Evolutionary conservation across 2,329 filamentous ascomycete species (phyloP), one percentile per base, ranked within the genome.

Genomic region (Aspergillus cejpii): DNA sequence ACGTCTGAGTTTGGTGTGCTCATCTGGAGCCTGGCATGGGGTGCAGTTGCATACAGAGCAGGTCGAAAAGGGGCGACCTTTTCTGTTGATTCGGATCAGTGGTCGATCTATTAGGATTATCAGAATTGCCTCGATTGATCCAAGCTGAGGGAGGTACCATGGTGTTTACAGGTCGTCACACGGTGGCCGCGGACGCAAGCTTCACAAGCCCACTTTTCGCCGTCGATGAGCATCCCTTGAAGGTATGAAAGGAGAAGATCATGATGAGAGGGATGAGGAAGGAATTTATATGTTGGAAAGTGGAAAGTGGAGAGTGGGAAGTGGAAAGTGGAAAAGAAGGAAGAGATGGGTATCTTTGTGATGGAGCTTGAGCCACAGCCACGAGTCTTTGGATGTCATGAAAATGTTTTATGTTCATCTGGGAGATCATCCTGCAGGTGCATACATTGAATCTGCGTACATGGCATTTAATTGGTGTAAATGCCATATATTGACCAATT

Each of bases 121-220:
- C 27, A 48, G 19, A 31, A 23, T 27, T 12, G 33, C n/a, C n/a
- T n/a, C n/a, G n/a, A n/a, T n/a, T 26, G 20, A 17, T 28, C 14
- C 31, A 27, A 49, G 39, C 8, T 21, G 11, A 8, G 33, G 28
- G 5, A 26, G 26, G 42, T 78, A 94, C 89, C 87, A 69, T 81
- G 78, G 71, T 97, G 91, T 70, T 90, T 88, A 75, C 91, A 97
- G 65, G 90, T 94, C 79, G 89, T 94, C 65, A 96, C 91, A 66
- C 91, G 86, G 74, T 97, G 91, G 61, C 91, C 91, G 70, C 91
- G 85, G 65, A 97, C 88, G 73, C 91, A 96, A 71, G 89, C 89
- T 74, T 94, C 86, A 75, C 91, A 97, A 68, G 91, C 91, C 75
- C 81, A 96, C 76, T 96, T 97, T 74, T 94, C 87, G 68, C 90